Evolutionary conservation across 2,329 filamentous ascomycete species (phyloP), one percentile per base, ranked within the genome.

Genomic region (Mycogone perniciosa): DNA sequence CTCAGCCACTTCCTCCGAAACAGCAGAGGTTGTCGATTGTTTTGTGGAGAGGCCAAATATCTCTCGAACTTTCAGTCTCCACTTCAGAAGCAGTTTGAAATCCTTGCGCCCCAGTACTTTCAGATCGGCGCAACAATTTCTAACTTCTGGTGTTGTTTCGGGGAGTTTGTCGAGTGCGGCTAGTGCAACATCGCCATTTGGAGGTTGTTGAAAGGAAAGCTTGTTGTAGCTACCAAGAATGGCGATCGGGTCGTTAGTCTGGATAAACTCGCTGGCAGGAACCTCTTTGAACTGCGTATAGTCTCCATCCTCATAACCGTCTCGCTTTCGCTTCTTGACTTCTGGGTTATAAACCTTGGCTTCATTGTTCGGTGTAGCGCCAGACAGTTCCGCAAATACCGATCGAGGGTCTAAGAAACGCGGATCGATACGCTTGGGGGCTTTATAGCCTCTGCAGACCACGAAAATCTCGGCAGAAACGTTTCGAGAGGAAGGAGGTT

Each of bases 391-490:
- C 31, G 91, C 91, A 63, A 99, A 99, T 31, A 97, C 93, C 51
- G 87, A 82, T 57, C 83, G 83, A 5, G 93, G 83, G 63, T 99
- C 93, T 47, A 99, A 76, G 66, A 99, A 95, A 59, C 88, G 88
- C 7, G 92, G 90, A 63, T 99, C 93, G 53, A 99, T 82, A 56
- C 84, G 81, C 72, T 96, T 97, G 4, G 93, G 93, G 0, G 92
- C 92, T 72, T 96, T 97, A 76, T 84, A 99, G 20, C 92, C 93
- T 58, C 86, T 83, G 71, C 92, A 97, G 33, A 99, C 93, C 57
- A 97, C 92, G 74, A 99, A 99, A 38, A 97, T 97, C 75, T 99
- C 93, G 58, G 93, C 93, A 6, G 90, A 96, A 47, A 99, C 92
- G 63, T 95, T 96, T 75, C 93, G 81, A 7, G 89, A 96, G 0